These are phyloP conservation scores for Prosopis cineraria DNA, from an alignment of 306 rosid species.

Conservation along the genomic window DNA sequence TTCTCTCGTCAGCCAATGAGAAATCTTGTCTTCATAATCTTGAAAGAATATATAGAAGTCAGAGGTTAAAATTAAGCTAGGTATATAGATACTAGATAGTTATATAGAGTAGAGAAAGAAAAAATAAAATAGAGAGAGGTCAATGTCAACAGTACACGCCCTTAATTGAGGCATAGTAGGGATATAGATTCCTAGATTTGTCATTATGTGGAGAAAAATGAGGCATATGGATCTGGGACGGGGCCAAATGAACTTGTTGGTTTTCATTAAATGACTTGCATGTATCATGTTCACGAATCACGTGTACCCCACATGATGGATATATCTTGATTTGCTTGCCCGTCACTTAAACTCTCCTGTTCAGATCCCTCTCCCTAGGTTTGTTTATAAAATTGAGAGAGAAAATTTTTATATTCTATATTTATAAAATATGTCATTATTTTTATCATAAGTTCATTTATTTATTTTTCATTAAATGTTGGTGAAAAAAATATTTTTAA, in stretches of 20 bases:
- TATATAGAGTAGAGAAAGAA: neutral
- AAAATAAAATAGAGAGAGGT: neutral
- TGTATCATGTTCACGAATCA: slow-evolving; percentile 5
- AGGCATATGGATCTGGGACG: neutral
- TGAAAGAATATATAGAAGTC: neutral
- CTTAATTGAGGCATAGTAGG: neutral
- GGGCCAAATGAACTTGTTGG: slow-evolving; percentile 3
- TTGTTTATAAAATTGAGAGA: too few relatives aligned
- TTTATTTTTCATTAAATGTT: too few relatives aligned
- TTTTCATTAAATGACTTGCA: neutral
- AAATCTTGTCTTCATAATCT: neutral
- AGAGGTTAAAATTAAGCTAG: neutral
- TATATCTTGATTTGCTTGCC: neutral
- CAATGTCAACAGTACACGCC: neutral
- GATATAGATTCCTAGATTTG: neutral
- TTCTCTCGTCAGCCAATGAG: neutral
- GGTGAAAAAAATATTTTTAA: too few relatives aligned
- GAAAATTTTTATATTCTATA: too few relatives aligned
- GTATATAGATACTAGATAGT: neutral
- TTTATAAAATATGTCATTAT: too few relatives aligned
- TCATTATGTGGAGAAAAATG: neutral
- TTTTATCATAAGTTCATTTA: too few relatives aligned
- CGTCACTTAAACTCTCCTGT: too few relatives aligned
- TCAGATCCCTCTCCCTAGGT: too few relatives aligned
- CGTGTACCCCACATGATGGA: slow-evolving; percentile 31